phyloP scores from a whole-genome alignment of 1,284 basidiomycete species.

The Rhodotorula sp. region DNA sequence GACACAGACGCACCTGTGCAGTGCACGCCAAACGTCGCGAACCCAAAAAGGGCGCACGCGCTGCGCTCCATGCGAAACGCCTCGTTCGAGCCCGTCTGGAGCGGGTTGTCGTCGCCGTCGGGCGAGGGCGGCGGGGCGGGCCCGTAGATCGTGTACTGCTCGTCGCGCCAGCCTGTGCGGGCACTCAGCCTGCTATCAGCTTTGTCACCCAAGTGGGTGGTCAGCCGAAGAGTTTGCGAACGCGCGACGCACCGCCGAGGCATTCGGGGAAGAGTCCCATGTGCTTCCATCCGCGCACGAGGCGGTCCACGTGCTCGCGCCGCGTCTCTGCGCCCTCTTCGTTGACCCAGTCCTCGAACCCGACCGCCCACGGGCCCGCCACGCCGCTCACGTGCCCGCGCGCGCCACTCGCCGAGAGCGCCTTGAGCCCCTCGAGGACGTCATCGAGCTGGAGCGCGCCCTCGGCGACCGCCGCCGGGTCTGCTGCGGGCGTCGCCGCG shows the following conservation, averaged over 20 bases:
- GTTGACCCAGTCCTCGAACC: conserved; percentile 42
- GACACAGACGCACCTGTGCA: conserved; percentile 58
- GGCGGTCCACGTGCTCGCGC: conserved; percentile 48
- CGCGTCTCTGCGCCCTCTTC: conserved; percentile 45
- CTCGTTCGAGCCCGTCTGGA: conserved; percentile 57
- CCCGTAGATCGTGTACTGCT: conserved; percentile 78
- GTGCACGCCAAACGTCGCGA: conserved; percentile 85
- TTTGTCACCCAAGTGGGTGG: not conserved
- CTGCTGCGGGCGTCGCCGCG: not conserved
- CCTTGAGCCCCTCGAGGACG: conserved; percentile 15
- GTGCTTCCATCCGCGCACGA: conserved; percentile 50
- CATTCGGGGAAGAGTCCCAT: conserved; percentile 50
- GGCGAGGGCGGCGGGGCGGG: conserved; percentile 57
- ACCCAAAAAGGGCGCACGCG: conserved; percentile 82
- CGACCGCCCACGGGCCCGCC: conserved; percentile 31
- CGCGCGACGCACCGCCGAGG: conserved; percentile 50
- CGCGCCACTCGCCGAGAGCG: not conserved
- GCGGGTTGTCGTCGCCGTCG: conserved; percentile 42
- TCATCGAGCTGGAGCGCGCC: not conserved
- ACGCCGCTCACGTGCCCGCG: not conserved
- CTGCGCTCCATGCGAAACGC: conserved; percentile 87
- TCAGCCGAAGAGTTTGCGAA: not conserved
- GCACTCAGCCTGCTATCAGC: not conserved
- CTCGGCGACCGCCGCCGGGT: not conserved
- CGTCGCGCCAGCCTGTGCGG: conserved; percentile 69